Base-by-base conservation (phyloP, 1,284 basidiomycete species). In the Hypsizygus ulmarius region DNA sequence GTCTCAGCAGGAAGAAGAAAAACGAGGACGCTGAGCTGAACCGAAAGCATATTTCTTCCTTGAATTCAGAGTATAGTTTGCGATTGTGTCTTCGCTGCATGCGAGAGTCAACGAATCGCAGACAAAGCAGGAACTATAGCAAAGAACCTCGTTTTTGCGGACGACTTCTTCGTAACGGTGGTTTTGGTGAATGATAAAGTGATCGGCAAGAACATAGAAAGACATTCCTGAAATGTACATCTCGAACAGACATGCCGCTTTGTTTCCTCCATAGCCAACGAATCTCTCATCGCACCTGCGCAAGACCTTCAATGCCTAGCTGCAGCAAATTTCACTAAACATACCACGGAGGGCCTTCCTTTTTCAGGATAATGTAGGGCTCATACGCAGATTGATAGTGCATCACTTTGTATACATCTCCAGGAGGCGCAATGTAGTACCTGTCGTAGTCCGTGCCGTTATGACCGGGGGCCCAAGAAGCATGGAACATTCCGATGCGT, bases 171-270 rank as follows among this genome's bases (percentile, higher is more conserved):
- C 88, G 60, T 93, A 93, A 10, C 71, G 67, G 58, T 93, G 90
- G 52, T 81, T 87, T 68, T 91, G 90, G 62, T 93, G 90, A 38
- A 93, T 81, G 47, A 93, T 72, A 60, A 92, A 93, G 64, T 93
- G 90, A 62, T 93, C 89, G 4, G 85, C 73, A 14, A 93, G 75
- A 29, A 93, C 87, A 62, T 84, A 89, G 65, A 83, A 91, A 8
- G 83, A 82, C 36, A 90, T 77, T 2, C 75, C 75, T 11, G 74
- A 71, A 2, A 76, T 62, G 56, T 75, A 77, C 74, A 77, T 75
- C 57, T 75, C 75, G 53, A 73, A 76, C 16, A 75, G 65, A 51
- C 75, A 76, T 3, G 75, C 74, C 8, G 75, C 75, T 53, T 78
- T 78, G 61, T 78, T 78, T 1, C 73, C 75, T 4, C 90, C 90